phyloP scores from a whole-genome alignment of 2,329 filamentous ascomycete species.

The Drechslerella dactyloides region DNA sequence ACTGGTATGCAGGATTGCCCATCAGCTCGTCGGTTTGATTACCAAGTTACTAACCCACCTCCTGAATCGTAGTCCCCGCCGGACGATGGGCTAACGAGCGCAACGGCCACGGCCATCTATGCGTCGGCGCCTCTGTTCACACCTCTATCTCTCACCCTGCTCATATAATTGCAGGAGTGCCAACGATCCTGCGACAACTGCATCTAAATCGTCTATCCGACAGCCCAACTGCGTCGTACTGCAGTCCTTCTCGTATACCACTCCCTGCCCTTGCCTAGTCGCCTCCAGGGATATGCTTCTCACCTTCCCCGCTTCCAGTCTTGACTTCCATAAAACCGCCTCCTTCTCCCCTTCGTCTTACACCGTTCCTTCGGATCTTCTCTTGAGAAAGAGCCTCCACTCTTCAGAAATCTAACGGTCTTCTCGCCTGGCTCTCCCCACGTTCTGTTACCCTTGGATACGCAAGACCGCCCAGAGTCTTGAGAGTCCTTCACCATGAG shows the following conservation, averaged over 20 bases:
- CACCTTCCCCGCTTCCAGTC: slow-evolving; percentile 40
- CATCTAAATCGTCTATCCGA: slow-evolving; percentile 11
- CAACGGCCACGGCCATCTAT: too few species aligned
- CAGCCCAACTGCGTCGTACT: neutral
- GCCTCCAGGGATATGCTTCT: slow-evolving; percentile 25
- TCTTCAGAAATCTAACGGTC: neutral
- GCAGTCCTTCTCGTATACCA: neutral
- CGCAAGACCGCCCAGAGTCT: slow-evolving; percentile 10
- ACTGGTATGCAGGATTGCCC: slow-evolving; percentile 34
- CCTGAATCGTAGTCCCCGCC: neutral
- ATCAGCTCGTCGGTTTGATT: neutral
- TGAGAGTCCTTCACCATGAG: slow-evolving; percentile 23
- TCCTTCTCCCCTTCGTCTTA: slow-evolving; percentile 26
- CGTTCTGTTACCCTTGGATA: slow-evolving; percentile 3
- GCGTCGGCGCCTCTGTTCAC: slow-evolving; percentile 28
- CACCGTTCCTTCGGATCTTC: slow-evolving; percentile 10
- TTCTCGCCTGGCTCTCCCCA: slow-evolving; percentile 12
- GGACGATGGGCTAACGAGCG: neutral
- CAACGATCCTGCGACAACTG: slow-evolving; percentile 17
- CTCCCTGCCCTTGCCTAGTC: slow-evolving; percentile 33
- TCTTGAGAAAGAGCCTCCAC: slow-evolving; percentile 24
- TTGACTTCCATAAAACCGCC: slow-evolving; percentile 38
- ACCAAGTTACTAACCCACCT: neutral
- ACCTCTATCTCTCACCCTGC: slow-evolving; percentile 8
- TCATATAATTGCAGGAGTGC: slow-evolving; percentile 17